Evolutionary conservation across 2,329 filamentous ascomycete species (phyloP), one percentile per base, ranked within the genome.

Genomic region (Metarhizium album): DNA sequence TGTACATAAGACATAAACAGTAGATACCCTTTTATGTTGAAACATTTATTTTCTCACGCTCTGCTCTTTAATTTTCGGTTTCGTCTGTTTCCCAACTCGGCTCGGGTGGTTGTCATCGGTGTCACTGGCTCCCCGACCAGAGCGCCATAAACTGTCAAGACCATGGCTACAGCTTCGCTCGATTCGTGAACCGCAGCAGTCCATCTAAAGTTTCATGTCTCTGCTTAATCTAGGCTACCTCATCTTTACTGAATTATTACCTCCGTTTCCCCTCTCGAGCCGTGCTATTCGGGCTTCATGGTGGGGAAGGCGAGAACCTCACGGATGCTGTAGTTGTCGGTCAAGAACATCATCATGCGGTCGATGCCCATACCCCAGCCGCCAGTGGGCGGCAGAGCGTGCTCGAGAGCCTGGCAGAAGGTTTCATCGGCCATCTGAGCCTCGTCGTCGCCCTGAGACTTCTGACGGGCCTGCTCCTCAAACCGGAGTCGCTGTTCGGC

Each of bases 361-460:
- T 97, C 90, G 59, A 95, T 93, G 57, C 93, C 93, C 80, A 97
- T 88, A 58, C 90, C 93, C 86, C 87, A 98, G 46, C 93, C 93
- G 67, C 88, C 93, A 1, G 93, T 98, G 0, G 93, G 93, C 5
- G 93, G 91, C 53, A 98, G 73, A 59, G 87, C 88, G 63, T 90
- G 93, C 64, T 97, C 93, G 52, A 97, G 80, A 49, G 86, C 83
- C 54, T 85, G 86, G 63, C 90, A 87, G 78, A 97, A 97, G 61
- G 87, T 94, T 79, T 97, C 91, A 61, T 98, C 94, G 50, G 97
- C 83, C 60, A 93, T 74, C 73, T 97, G 93, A 1, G 91, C 94
- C 73, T 98, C 94, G 60, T 97, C 90, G 59, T 98, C 94, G 64
- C 94, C 93, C 72, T 95, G 88, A 6, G 83, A 89, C 80, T 97